Evolutionary conservation across 768 basidiomycete genomes (phyloP), one percentile per base, ranked within the genome.

Genomic region (Gymnopilus junonius): DNA sequence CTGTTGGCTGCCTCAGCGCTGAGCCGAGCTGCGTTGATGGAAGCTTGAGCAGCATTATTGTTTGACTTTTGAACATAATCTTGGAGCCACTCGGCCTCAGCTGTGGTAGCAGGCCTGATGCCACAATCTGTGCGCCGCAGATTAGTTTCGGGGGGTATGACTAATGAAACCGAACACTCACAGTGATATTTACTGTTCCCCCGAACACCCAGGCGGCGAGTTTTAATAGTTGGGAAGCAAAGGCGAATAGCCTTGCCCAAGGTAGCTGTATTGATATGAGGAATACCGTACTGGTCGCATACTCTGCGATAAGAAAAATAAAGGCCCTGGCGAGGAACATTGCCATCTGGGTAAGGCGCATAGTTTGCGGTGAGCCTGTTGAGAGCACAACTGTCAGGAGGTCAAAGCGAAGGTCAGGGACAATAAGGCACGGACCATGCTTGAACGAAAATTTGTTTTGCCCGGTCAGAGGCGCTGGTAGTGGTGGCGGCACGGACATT

Each of bases 121-220:
- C 93, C 93, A 79, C 93, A 95, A 85, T 95, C 94, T 92, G 77
- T 72, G 70, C 15, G 51, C 23, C 40, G 37, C 56, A 55, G 40
- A 58, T 65, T 25, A 63, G 58, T 58, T 25, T 73, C 65, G 66
- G 65, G 42, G 42, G 39, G 65, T 53, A 68, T 65, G 69, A 64
- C 72, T 67, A 69, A 68, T 64, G 61, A 68, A 75, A 74, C 73
- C 76, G 59, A 69, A 72, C 69, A 68, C 71, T 66, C 67, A 94
- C 93, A 97, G 77, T 96, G 94, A 79, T 97, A 97, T 84, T 95
- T 96, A 80, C 92, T 94, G 81, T 97, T 95, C 55, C 95, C 95
- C 77, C 95, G 82, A 62, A 94, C 94, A 63, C 95, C 95, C 63
- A 97, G 78, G 62, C 95, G 90, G 68, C 95, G 84, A 55, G 95